Evolutionary conservation across 2,329 filamentous ascomycete species (phyloP), one percentile per base, ranked within the genome.

Genomic region (Botrytis elliptica): DNA sequence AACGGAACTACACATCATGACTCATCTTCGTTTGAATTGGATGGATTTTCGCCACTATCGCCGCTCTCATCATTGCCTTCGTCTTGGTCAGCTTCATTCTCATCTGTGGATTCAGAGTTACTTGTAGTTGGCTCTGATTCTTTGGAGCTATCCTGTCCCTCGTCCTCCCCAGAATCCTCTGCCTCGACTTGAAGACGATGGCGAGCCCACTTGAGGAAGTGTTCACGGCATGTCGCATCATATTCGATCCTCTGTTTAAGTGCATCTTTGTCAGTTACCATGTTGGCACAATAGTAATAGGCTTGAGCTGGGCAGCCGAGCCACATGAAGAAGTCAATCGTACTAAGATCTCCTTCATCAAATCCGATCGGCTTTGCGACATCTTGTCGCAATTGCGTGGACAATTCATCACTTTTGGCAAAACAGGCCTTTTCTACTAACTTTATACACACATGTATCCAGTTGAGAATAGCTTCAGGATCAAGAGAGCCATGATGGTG

Each of bases 401-500:
- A 9, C 6, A 71, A 29, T n/a, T 71, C 69, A 46, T 46, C 55
- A 22, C 25, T 16, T n/a, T 69, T 69, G 10, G 38, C 36, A 42
- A 71, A 46, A 29, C 29, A 44, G 16, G 69, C 69, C 2, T 36
- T 71, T 49, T 63, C 44, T 2, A 77, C 72, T 14, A 79, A 70
- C 9, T 75, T 77, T 2, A 73, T n/a, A n/a, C 72, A 65, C 2
- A 74, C 55, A 12, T 68, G 63, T 18, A 77, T 62, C 79, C 79
- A 79, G n/a, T 70, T 74, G 1, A 36, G 29, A 18, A 80, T 69
- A 3, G 69, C 72, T 8, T 71, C 70, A 0, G 67, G 57, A 60
- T 78, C 77, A 4, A 80, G 60, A 0, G 75, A 76, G 1, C 77
- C 77, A 42, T 76, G 75, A 64, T 80, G 78, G 33, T 78, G 75